Percentiles rank a stretch among this genome's conserved stretches.
Conservation (phyloP, 106 monocot genomes). For the Acorus calamus region DNA sequence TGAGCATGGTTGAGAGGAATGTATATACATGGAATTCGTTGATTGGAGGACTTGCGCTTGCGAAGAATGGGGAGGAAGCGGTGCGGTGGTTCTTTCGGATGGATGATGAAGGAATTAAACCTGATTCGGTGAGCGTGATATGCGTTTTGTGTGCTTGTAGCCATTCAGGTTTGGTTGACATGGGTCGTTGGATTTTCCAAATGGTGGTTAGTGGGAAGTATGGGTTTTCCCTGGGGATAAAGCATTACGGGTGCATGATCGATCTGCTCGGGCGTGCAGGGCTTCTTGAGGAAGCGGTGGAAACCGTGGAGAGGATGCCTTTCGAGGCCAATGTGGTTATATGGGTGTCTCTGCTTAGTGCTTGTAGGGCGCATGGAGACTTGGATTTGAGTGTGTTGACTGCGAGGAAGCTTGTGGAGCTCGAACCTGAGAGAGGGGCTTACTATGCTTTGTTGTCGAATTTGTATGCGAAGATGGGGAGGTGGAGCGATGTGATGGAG, state of each 20-base stretch:
- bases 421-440: conserved; percentile 32
- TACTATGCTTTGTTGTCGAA: conserved; percentile 34
- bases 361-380: conserved; percentile 23
- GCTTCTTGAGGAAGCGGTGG: conserved; percentile 21
- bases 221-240: conserved; percentile 39
- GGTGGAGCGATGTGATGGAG: conserved; percentile 42
- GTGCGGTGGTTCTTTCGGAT: conserved; percentile 38
- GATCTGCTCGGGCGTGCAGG: conserved; percentile 48
- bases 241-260: conserved; percentile 64
- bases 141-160: conserved; percentile 43
- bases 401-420: conserved; percentile 32
- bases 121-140: conserved; percentile 34
- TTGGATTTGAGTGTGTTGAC: conserved; percentile 22
- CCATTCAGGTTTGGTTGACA: conserved; percentile 35
- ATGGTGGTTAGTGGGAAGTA: conserved; percentile 13
- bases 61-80: conserved; percentile 23
- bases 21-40: conserved; percentile 40
- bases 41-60: conserved; percentile 33
- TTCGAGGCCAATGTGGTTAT: conserved; percentile 23
- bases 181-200: conserved; percentile 31
- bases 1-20: conserved; percentile 26
- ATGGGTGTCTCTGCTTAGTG: conserved; percentile 33
- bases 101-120: conserved; percentile 22
- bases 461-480: conserved; percentile 39
- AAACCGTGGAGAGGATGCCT: conserved; percentile 30